These are phyloP conservation scores for Fusarium transvaalense DNA, from an alignment of 2,329 filamentous ascomycete genomes.

Conservation along the genomic window DNA sequence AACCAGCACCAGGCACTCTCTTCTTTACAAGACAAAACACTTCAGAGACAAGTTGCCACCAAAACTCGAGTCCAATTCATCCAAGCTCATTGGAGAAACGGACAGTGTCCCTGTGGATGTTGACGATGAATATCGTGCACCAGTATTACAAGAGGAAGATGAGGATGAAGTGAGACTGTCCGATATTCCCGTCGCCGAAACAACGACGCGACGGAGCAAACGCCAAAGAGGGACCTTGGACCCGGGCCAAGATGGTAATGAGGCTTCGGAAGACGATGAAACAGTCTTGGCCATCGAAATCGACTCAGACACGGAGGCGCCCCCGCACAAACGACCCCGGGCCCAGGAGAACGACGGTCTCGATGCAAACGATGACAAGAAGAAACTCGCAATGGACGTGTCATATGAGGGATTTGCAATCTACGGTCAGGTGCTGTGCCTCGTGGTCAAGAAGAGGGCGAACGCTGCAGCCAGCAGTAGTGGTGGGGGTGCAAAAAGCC, in stretches of 20 bases:
- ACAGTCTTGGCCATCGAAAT: constrained; percentile 54
- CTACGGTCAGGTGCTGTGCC: constrained; percentile 90
- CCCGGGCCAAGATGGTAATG: constrained; percentile 52
- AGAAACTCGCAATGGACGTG: constrained; percentile 88
- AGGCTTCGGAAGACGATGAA: constrained; percentile 53
- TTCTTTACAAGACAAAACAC: constrained; percentile 87
- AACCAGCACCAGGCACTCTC: constrained; percentile 83
- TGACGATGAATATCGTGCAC: constrained; percentile 56
- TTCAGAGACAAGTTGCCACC: constrained; percentile 71
- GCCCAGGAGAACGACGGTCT: constrained; percentile 50
- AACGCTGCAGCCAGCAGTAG: constrained; percentile 50
- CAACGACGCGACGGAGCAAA: constrained; percentile 45
- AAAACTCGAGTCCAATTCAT: constrained; percentile 71
- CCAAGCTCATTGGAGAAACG: constrained; percentile 69
- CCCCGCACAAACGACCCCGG: constrained; percentile 61
- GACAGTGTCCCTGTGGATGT: constrained; percentile 67
- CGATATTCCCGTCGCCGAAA: constrained; percentile 52
- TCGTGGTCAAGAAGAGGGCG: constrained; percentile 82
- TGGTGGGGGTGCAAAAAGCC: constrained; percentile 35
- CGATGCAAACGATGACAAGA: constrained; percentile 77
- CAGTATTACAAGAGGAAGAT: constrained; percentile 64
- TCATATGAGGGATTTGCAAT: constrained; percentile 97
- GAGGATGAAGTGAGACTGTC: constrained; percentile 51
- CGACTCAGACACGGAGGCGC: constrained; percentile 56
- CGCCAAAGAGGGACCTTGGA: constrained; percentile 45